Evolutionary conservation across 768 basidiomycete species (phyloP), one percentile per base, ranked within the genome.

Genomic region (Solioccasus polychromus): DNA sequence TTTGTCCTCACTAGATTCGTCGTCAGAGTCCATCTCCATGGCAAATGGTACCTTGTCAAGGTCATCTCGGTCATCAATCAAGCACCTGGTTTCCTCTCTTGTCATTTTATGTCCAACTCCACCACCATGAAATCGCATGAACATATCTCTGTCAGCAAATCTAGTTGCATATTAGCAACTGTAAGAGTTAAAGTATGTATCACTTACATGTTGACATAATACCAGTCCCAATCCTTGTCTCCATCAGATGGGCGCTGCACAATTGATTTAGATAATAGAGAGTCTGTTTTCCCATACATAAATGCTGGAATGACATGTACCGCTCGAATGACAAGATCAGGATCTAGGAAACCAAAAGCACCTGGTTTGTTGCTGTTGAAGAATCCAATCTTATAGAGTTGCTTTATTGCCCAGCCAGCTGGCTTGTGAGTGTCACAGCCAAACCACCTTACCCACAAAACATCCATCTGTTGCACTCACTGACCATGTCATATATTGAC

Each of bases 321-420:
- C n/a, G n/a, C n/a, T 53, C 67, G 66, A 39, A 78, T 52, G 6
- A 79, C 64, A 3, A 60, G 47, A 4, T 43, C 40, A 0, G 76
- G 77, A 49, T 78, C 67, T 3, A 78, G 28, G 48, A 79, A 78
- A 0, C 75, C 73, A 53, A 76, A 78, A 12, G 70, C 64, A 14
- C 45, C 55, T 0, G 48, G 40, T 18, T 66, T 60, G 1, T 55
- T 31, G 3, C 47, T 41, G 2, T 54, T 42, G 2, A 75, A 45
- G 58, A 75, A 79, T 0, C 66, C 68, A 8, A 79, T 31, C 6
- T 62, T 59, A n/a, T 68, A 72, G 1, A 75, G 57, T 0, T 60
- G 55, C 15, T 60, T 51, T 0, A 42, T 23, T 5, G 55, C 49
- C 45, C 63, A 63, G 1, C 71, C 68, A 31, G 46, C 54, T 6